Base-by-base conservation (phyloP, 164 flowering plant species). In the Aristolochia contorta region DNA sequence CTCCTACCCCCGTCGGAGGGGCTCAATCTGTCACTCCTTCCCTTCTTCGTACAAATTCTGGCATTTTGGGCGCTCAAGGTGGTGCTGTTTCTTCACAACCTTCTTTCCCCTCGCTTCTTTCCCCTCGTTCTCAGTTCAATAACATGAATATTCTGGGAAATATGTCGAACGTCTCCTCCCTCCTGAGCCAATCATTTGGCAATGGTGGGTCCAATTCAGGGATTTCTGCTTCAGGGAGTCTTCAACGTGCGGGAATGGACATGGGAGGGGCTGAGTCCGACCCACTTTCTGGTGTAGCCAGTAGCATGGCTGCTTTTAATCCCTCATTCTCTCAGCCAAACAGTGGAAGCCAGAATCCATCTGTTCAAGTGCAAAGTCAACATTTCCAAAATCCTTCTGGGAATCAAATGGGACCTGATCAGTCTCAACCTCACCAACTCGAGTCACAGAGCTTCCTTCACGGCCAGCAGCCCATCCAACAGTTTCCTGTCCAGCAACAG, bases 401-500 rank as follows among this genome's bases (percentile, higher is more conserved):
- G 43, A 80, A 67, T 69, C 92, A 79, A 56, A 63, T 85, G 67
- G 50, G 73, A 57, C 73, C 77, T 24, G 96, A 87, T 71, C 91
- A 83, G 46, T 84, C 78, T 61, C 89, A 80, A 57, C 62, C 78
- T 52, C 92, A 84, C 37, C 91, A 83, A 41, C 78, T 81, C 54
- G 96, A 89, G 21, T 55, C 78, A 13, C 96, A 81, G 60, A 83
- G 72, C 60, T 86, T 86, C 67, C 94, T 82, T 60, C 89, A 82
- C 58, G 71, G 74, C 55, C 97, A 84, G 70, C 96, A 81, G 62
- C 58, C 79, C 41, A 50, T 74, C 70, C 87, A 85, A 62, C 87
- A 86, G 69, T 80, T 84, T 67, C 58, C 82, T 48, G 58, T 71
- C 37, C 74, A 82, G 12, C 61, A 45, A 22, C 54, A 23, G 20